Evolutionary conservation across 2,329 filamentous ascomycete species (phyloP).

Genomic region (Pyricularia sp.): DNA sequence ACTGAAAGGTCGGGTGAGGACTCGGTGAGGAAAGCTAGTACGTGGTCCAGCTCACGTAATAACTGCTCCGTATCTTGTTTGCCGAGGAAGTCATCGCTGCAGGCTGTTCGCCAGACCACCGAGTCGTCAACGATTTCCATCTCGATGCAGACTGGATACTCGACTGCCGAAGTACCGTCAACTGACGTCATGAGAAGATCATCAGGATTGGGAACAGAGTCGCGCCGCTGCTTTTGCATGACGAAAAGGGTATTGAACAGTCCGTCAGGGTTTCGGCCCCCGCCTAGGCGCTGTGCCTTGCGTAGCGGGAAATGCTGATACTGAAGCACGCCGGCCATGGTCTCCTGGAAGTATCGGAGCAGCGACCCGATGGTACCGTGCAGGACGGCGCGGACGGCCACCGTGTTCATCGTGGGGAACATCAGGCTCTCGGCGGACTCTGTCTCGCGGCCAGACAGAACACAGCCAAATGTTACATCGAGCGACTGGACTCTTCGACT

Average conservation of each 20-base stretch:
- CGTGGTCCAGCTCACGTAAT: constrained; percentile 47
- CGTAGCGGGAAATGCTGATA: constrained; percentile 72
- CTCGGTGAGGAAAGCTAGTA: constrained; percentile 47
- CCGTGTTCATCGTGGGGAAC: constrained; percentile 91
- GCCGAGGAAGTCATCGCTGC: constrained; percentile 47
- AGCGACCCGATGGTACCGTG: constrained; percentile 59
- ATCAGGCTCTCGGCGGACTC: constrained; percentile 57
- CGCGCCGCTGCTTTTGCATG: constrained; percentile 30
- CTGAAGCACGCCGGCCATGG: constrained; percentile 54
- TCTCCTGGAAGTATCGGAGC: constrained; percentile 64
- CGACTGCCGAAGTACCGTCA: constrained; percentile 56
- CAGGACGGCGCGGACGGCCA: constrained; percentile 62
- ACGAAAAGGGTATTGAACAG: constrained; percentile 51
- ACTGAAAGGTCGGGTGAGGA: constrained; percentile 34
- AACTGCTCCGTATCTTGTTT: constrained; percentile 36
- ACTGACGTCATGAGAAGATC: constrained; percentile 50
- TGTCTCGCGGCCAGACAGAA: constrained; percentile 76
- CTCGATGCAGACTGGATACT: constrained; percentile 77
- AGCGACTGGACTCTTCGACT: constrained; percentile 53
- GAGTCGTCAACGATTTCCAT: constrained; percentile 44
- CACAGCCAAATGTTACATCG: constrained; percentile 73
- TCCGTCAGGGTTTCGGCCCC: constrained; percentile 15
- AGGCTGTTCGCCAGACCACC: constrained; percentile 58
- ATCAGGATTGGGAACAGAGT: neutral
- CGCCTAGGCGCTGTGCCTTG: constrained; percentile 46